Percentiles rank a stretch among this genome's conserved stretches.
Conservation (phyloP, 2,329 filamentous ascomycete species). For the Colletotrichum salicis region DNA sequence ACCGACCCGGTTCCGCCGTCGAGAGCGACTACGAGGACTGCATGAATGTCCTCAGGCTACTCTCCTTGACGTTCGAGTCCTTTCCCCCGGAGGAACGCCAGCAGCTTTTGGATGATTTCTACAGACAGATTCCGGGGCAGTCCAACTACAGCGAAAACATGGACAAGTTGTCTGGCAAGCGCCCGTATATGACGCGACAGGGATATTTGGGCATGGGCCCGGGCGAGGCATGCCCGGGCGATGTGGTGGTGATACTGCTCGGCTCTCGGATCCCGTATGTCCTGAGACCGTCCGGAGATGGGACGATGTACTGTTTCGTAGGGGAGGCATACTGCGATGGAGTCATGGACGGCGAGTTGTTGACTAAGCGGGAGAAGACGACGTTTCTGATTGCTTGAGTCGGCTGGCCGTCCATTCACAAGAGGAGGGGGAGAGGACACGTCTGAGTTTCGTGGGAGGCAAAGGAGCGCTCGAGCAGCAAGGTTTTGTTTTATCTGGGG, state of each 20-base stretch:
- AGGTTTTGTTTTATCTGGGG: conserved; percentile 12
- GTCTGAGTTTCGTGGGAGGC: conserved; percentile 4
- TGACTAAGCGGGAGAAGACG: conserved; percentile 14
- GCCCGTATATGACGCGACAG: conserved; percentile 27
- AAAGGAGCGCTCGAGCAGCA: background rate
- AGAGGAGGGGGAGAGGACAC: background rate
- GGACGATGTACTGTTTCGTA: conserved; percentile 27
- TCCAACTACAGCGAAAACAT: conserved; percentile 17
- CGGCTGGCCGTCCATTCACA: background rate
- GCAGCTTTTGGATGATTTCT: background rate
- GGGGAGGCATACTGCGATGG: conserved; percentile 31
- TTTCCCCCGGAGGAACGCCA: background rate
- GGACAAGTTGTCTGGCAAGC: conserved; percentile 18
- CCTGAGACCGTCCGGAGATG: conserved; percentile 32
- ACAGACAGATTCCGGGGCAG: background rate
- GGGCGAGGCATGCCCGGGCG: conserved; percentile 17
- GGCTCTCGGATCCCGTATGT: conserved; percentile 33
- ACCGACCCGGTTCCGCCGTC: background rate
- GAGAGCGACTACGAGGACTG: conserved; percentile 17
- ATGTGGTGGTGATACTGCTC: conserved; percentile 29
- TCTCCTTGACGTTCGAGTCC: background rate
- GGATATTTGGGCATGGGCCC: conserved; percentile 33
- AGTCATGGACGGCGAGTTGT: conserved; percentile 33
- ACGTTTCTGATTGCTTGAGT: conserved; percentile 2
- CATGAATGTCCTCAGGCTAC: background rate